Evolutionary conservation across 1,139 yeast genomes (phyloP).

Genomic region (Zygoascus hellenicus): DNA sequence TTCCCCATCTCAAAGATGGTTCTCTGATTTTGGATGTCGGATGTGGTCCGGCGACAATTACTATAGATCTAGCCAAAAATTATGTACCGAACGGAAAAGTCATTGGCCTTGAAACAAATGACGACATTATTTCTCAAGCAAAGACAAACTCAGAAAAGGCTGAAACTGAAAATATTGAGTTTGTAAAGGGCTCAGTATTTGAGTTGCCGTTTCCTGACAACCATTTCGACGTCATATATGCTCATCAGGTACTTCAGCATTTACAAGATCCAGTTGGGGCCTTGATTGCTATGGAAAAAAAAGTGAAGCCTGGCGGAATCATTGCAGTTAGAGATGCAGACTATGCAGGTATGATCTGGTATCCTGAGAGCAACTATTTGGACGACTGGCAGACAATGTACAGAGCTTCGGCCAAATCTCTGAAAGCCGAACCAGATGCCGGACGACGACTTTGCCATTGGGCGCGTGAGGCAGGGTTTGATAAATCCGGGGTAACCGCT

Average conservation of each 20-base stretch:
- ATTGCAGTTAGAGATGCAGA: slow-evolving; percentile 38
- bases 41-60: slow-evolving; percentile 42
- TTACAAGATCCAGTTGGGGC: slow-evolving; percentile 34
- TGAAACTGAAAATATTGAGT: slow-evolving; percentile 27
- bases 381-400: slow-evolving; percentile 19
- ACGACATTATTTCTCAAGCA: slow-evolving; percentile 34
- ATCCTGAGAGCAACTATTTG: slow-evolving; percentile 20
- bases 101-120: slow-evolving; percentile 37
- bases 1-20: slow-evolving; percentile 32
- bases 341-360: slow-evolving; percentile 21
- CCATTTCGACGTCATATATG: slow-evolving; percentile 38
- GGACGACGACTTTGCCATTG: slow-evolving; percentile 18
- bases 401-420: slow-evolving; percentile 19
- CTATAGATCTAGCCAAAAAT: slow-evolving; percentile 36
- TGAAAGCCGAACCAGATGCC: slow-evolving; percentile 25
- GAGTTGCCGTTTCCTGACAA: slow-evolving; percentile 36
- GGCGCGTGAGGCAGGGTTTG: slow-evolving; percentile 23
- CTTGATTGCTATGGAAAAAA: slow-evolving; percentile 26
- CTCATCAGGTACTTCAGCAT: slow-evolving; percentile 41
- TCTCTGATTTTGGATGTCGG: slow-evolving; percentile 39
- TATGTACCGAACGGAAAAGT: slow-evolving; percentile 31
- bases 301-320: slow-evolving; percentile 25
- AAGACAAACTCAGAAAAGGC: slow-evolving; percentile 16
- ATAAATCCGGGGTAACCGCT: slow-evolving; percentile 11
- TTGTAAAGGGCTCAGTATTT: slow-evolving; percentile 34